Evolutionary conservation across 192 early-diverging fungal genomes (phyloP).

Genomic region (Coemansia sp.): DNA sequence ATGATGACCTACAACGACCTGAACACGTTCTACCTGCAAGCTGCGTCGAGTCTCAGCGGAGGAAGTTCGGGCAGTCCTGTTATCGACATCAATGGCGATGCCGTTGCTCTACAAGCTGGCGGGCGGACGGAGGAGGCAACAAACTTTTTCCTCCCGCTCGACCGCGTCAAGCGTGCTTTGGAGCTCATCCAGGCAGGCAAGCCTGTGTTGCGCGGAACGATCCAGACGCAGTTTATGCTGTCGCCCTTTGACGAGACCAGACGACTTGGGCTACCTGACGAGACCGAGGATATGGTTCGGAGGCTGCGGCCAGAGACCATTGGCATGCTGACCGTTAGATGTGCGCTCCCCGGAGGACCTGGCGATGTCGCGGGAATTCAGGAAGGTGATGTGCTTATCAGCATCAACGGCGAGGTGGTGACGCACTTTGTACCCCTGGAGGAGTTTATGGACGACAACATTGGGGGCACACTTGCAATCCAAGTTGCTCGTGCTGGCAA

Average conservation of each 20-base stretch:
- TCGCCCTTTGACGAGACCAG: constrained; percentile 68
- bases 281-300: constrained; percentile 63
- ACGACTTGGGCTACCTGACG: constrained; percentile 63
- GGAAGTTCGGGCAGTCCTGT: constrained; percentile 78
- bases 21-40: constrained; percentile 81
- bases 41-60: constrained; percentile 68
- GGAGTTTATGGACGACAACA: constrained; percentile 58
- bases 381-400: constrained; percentile 70
- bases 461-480: constrained; percentile 52
- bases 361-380: constrained; percentile 55
- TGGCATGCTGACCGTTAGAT: constrained; percentile 65
- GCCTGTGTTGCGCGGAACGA: constrained; percentile 66
- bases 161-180: constrained; percentile 66
- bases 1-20: constrained; percentile 70
- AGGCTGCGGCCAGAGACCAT: constrained; percentile 59
- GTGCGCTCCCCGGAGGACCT: constrained; percentile 66
- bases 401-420: constrained; percentile 59
- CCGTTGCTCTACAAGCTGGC: constrained; percentile 71
- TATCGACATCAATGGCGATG: constrained; percentile 70
- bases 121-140: constrained; percentile 66
- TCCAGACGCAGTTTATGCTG: constrained; percentile 71
- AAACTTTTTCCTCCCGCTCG: constrained; percentile 72
- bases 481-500: constrained; percentile 59
- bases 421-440: constrained; percentile 71
- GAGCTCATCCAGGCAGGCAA: constrained; percentile 54